Base-by-base conservation (phyloP, 2,329 filamentous ascomycete species). In the Colletotrichum camelliae region DNA sequence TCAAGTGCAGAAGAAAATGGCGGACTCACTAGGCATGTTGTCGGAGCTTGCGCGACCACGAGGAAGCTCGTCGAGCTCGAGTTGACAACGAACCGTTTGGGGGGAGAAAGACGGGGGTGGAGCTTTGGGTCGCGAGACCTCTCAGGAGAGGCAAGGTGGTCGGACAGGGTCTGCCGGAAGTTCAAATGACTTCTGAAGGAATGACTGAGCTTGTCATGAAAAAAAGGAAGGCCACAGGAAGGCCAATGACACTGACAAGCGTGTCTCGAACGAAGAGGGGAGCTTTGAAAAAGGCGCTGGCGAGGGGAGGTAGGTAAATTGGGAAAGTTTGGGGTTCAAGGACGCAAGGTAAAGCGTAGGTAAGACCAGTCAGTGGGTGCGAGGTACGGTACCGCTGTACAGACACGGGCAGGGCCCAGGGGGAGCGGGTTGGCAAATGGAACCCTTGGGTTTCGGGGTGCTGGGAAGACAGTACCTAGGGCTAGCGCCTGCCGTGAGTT, bases 1-100 rank as follows among this genome's bases (percentile, higher is more conserved):
- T n/a, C 33, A 16, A 37, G 60, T 21, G 15, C 15, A 39, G 48
- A 62, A 69, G 43, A 39, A 67, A 31, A 69, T 39, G 68, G 33
- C 60, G 48, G 52, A 80, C 79, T 79, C 76, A 80, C 79, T 77
- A 72, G 79, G 77, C 79, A 80, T 80, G 66, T 78, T 78, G 75
- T 77, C 65, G 70, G 72, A 48, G 69, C 72, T 77, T 76, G 77
- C 72, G 77, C 75, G 55, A 76, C 58, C 35, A 66, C 60, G 68
- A 55, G 33, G 70, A 52, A 74, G 73, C 70, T 77, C 60, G 71
- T 76, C 70, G 55, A 72, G 67, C 67, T 77, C 71, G 71, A 72
- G 67, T 74, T 74, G 58, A 71, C 62, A 75, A 57, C 67, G 67
- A 67, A 66, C 48, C 29, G 73, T 72, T 77, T 67, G 58, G 43